These are phyloP conservation scores for Scleroderma citrinum DNA, from an alignment of 768 basidiomycete genomes.

Conservation along the genomic window DNA sequence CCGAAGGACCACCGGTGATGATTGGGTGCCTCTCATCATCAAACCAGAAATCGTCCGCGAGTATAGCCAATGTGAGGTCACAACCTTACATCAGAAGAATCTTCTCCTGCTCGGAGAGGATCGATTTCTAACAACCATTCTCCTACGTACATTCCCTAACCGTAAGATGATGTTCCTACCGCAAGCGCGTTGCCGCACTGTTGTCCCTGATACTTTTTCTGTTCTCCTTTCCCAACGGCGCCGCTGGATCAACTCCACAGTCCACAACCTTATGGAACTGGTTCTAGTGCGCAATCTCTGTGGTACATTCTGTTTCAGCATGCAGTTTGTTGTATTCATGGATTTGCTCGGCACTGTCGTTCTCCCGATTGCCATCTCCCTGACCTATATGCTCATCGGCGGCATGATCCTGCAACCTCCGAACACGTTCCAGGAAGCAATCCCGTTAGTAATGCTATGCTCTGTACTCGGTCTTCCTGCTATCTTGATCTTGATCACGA, in stretches of 20 bases:
- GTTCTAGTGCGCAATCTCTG: conserved; percentile 95
- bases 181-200: conserved; percentile 89
- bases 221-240: conserved; percentile 94
- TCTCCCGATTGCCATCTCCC: conserved; percentile 85
- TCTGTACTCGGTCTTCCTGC: conserved; percentile 93
- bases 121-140: conserved; percentile 95
- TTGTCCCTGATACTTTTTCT: conserved; percentile 93
- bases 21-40: conserved; percentile 96
- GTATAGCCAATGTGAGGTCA: conserved; percentile 91
- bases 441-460: conserved; percentile 83
- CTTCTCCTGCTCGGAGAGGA: conserved; percentile 94
- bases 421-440: conserved; percentile 81
- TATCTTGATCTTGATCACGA: conserved; percentile 88
- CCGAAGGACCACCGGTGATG: conserved; percentile 78
- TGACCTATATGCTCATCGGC: conserved; percentile 87
- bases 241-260: conserved; percentile 99
- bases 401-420: conserved; percentile 79
- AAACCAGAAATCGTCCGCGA: conserved; percentile 97
- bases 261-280: conserved; percentile 99
- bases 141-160: conserved; percentile 95
- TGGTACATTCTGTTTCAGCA: conserved; percentile 99
- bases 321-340: conserved; percentile 99
- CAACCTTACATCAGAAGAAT: conserved; percentile 97
- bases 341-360: conserved; percentile 89
- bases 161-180: conserved; percentile 99